phyloP scores from a whole-genome alignment of 139 green algal genomes.

The Auxenochlorella protothecoides region DNA sequence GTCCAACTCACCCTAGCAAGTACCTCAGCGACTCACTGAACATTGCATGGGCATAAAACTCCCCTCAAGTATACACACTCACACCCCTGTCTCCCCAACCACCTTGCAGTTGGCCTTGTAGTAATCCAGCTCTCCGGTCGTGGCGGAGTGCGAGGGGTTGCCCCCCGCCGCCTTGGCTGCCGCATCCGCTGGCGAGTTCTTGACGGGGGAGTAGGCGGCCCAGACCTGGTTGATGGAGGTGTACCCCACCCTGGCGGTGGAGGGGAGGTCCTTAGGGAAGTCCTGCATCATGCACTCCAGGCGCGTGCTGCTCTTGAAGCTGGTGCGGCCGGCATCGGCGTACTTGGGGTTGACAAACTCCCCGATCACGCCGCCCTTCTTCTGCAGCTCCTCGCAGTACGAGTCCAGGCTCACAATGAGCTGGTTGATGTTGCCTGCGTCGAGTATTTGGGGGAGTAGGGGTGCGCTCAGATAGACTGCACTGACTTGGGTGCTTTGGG shows the following conservation, averaged over 20 bases:
- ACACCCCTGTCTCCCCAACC: neutral
- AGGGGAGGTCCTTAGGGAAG: constrained; percentile 66
- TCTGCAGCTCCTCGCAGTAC: constrained; percentile 63
- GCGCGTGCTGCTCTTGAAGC: constrained; percentile 89
- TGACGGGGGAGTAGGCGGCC: constrained; percentile 92
- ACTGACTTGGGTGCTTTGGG: too few relatives aligned
- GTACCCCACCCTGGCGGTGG: constrained; percentile 76
- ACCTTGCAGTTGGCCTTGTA: constrained; percentile 40
- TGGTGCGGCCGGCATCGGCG: constrained; percentile 68
- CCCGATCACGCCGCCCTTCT: constrained; percentile 71
- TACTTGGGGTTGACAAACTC: constrained; percentile 99
- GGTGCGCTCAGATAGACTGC: too few relatives aligned
- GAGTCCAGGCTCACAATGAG: constrained; percentile 73
- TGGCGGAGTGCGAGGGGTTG: constrained; percentile 82
- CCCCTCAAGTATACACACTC: too few relatives aligned
- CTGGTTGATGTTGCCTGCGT: constrained; percentile 90
- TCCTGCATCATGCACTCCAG: constrained; percentile 99
- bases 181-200: constrained; percentile 85
- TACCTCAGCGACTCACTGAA: too few relatives aligned
- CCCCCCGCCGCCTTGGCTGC: constrained; percentile 62
- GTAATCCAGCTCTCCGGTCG: constrained; percentile 71
- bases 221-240: constrained; percentile 89
- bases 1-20: too few relatives aligned
- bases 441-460: too few relatives aligned
- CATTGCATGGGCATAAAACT: too few relatives aligned